Evolutionary conservation across 345 rosid genomes (phyloP), one percentile per base, ranked within the genome.

Genomic region (Toxicodendron radicans): DNA sequence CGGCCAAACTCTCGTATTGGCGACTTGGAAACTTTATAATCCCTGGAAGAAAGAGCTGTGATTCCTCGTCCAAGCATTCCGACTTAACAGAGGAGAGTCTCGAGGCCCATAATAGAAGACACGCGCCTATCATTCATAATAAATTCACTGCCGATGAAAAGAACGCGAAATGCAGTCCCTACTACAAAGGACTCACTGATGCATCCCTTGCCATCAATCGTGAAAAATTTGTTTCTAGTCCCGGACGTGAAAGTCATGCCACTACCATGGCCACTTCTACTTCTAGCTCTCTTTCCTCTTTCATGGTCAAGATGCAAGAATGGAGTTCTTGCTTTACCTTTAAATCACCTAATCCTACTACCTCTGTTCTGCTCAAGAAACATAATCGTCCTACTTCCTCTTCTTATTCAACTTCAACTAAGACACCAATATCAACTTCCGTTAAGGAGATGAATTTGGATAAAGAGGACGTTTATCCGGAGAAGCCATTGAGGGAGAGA

Each of bases 401-500:
- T 43, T 41, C 30, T n/a, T 23, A 51, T 45, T 72, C 33, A 27
- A 18, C 54, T 51, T 30, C 48, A 41, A 14, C 52, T 17, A 38
- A 58, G 56, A 66, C 73, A 16, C 0, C 48, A 8, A 21, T 5
- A 21, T 8, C 24, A 24, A 9, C 20, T 27, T 66, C 45, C 7
- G 21, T 11, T 1, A 35, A 46, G 33, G 63, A 52, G 12, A 65
- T 59, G 27, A 59, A 48, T 38, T 18, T 20, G 21, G 69, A 51
- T 58, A 20, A 41, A 24, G 59, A 57, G 18, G 51, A 12, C 1
- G 24, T 2, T 5, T 9, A 30, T 62, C 54, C 63, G 66, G 82
- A 73, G 93, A 89, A 87, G 89, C 91, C 88, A 76, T 83, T 89
- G 89, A 85, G 87, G 91, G 93, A 89, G 91, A 87, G 88, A 83